Base-by-base conservation (phyloP, 805 yeast species). In the Vanderwaltozyma yarrowii region DNA sequence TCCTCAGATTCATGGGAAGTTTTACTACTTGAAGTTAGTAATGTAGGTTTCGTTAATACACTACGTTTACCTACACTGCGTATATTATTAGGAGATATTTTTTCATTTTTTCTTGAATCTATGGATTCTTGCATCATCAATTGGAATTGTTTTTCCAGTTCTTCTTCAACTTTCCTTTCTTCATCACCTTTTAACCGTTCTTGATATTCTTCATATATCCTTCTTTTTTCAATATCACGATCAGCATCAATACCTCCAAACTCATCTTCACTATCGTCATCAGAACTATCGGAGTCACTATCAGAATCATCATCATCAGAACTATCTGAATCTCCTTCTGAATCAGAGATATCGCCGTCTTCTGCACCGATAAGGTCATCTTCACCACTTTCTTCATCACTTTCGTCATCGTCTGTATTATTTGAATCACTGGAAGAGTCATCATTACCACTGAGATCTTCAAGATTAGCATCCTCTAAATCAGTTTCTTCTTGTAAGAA, bases 141-240 rank as follows among this genome's bases (percentile, higher is more conserved):
- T 40, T 70, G 71, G 42, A 75, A 73, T 47, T 79, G 81, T 36
- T 60, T 66, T 28, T 78, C 85, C 35, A 81, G 45, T 26, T 70
- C 74, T 3, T 67, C 72, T 24, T 66, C 70, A 20, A 74, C 66
- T 42, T 66, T 66, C 24, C 51, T 55, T 39, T 72, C 73, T 37
- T 68, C 73, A 29, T 62, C 66, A 23, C 56, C 60, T 36, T 49
- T 52, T 19, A 65, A 40, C 37, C 58, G 65, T 19, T 50, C 49
- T 33, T 62, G 67, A 42, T 60, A 66, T 20, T 65, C 67, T 36
- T 65, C 65, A 35, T 56, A 57, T 34, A 60, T 56, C 40, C 61
- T 43, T 37, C 47, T 50, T 32, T 50, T 51, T 36, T 61, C 64
- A 17, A 52, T 42, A 26, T 64, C 51, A 36, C 64, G 61, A 20